phyloP scores from a whole-genome alignment of 2,329 filamentous ascomycete genomes.

The Venturiaceae sp. region DNA sequence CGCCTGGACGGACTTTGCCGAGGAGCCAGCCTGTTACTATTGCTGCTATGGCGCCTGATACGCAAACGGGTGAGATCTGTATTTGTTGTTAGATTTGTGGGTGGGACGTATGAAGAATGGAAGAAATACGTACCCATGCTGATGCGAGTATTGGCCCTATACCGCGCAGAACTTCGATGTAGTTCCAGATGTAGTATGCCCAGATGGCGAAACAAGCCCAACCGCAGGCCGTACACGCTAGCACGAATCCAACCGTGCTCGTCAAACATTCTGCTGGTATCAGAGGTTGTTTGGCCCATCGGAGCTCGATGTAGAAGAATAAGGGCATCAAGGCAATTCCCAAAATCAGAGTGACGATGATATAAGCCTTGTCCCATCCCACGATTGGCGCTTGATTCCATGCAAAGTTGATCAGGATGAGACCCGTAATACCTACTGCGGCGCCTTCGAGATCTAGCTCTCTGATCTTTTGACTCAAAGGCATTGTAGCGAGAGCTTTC shows the following conservation, averaged over 20 bases:
- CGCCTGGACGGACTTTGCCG: slow-evolving; percentile 17
- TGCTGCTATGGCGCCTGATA: slow-evolving; percentile 22
- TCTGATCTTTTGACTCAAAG: slow-evolving; percentile 16
- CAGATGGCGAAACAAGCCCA: slow-evolving; percentile 23
- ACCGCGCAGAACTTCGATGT: slow-evolving; percentile 17
- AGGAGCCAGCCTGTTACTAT: slow-evolving; percentile 21
- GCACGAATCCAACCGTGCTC: slow-evolving; percentile 43
- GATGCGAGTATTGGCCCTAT: slow-evolving; percentile 18
- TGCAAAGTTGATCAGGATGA: slow-evolving; percentile 56
- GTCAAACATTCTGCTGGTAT: slow-evolving; percentile 45
- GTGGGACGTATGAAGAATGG: too few species aligned
- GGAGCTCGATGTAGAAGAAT: slow-evolving; percentile 46
- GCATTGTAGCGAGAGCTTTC: slow-evolving; percentile 10
- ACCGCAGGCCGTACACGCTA: slow-evolving; percentile 41
- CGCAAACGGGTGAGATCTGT: slow-evolving; percentile 14
- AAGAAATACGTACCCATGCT: slow-evolving; percentile 13
- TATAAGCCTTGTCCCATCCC: slow-evolving; percentile 48
- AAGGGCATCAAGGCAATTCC: slow-evolving; percentile 42
- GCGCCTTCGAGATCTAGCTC: slow-evolving; percentile 36
- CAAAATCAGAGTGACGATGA: slow-evolving; percentile 48
- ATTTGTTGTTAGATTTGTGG: too few species aligned
- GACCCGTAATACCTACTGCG: slow-evolving; percentile 39
- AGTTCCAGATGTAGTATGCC: slow-evolving; percentile 23
- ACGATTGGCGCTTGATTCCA: slow-evolving; percentile 56
- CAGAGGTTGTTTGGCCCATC: slow-evolving; percentile 39